Conservation (phyloP, 495 filamentous ascomycete species). For the Tuber umbilicatum region DNA sequence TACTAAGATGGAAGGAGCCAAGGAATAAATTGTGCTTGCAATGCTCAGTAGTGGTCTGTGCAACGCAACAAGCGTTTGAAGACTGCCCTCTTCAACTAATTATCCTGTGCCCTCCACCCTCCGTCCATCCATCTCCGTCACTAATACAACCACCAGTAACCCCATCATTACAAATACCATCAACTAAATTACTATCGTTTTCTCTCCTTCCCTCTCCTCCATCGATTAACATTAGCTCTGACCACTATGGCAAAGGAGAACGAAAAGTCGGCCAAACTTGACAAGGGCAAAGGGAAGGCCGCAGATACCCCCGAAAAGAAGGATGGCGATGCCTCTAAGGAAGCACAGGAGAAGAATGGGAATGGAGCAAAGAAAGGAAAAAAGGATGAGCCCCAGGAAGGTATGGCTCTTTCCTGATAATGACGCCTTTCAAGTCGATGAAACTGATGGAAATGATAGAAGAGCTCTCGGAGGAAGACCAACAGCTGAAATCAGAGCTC, state of each 20-base stretch:
- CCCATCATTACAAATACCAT: slow-evolving; percentile 12
- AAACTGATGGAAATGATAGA: slow-evolving; percentile 46
- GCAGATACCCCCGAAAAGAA: slow-evolving; percentile 54
- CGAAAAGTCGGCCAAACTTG: slow-evolving; percentile 74
- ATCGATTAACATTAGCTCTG: slow-evolving; percentile 21
- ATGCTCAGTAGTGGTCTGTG: background rate
- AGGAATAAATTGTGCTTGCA: background rate
- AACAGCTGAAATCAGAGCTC: slow-evolving; percentile 94
- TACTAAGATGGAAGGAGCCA: background rate
- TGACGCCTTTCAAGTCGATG: slow-evolving; percentile 42
- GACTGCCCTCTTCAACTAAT: slow-evolving; percentile 3
- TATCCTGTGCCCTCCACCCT: slow-evolving; percentile 12
- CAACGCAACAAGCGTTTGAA: background rate
- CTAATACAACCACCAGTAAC: slow-evolving; percentile 16
- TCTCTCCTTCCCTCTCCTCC: background rate
- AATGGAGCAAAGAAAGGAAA: slow-evolving; percentile 67
- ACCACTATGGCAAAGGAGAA: slow-evolving; percentile 72
- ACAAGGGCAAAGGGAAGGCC: slow-evolving; percentile 95
- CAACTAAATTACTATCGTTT: slow-evolving; percentile 2
- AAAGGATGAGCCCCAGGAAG: slow-evolving; percentile 50
- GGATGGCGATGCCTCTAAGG: slow-evolving; percentile 55
- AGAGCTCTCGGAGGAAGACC: slow-evolving; percentile 95
- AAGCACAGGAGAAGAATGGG: slow-evolving; percentile 59
- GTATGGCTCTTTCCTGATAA: slow-evolving; percentile 42
- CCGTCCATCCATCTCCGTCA: slow-evolving; percentile 20